These are phyloP conservation scores for Daldinia bambusicola DNA, from an alignment of 495 filamentous ascomycete species.

Conservation along the genomic window DNA sequence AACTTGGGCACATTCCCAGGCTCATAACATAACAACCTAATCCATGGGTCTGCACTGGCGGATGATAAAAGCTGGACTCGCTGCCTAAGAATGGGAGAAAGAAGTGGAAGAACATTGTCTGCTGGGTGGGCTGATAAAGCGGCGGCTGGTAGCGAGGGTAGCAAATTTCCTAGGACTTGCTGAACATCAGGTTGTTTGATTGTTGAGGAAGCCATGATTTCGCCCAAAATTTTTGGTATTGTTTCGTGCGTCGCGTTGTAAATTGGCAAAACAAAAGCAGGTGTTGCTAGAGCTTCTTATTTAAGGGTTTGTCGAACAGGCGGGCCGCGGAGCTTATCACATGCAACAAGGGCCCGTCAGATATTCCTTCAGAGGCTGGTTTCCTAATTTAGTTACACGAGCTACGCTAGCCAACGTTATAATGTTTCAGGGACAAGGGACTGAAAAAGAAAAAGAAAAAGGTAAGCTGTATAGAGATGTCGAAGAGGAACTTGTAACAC, in stretches of 20 bases:
- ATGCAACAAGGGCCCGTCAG: constrained; percentile 28
- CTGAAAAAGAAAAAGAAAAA: constrained; percentile 16
- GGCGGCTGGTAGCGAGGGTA: constrained; percentile 87
- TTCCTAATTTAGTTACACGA: constrained; percentile 26
- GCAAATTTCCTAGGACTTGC: constrained; percentile 75
- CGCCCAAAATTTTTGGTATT: constrained; percentile 2
- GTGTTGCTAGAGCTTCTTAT: constrained; percentile 26
- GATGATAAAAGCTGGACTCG: constrained; percentile 79
- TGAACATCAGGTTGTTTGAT: constrained; percentile 73
- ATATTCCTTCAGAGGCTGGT: constrained; percentile 26
- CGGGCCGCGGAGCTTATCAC: constrained; percentile 28
- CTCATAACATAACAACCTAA: constrained; percentile 90
- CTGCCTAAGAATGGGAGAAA: constrained; percentile 92
- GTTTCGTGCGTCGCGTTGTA: constrained; percentile 13
- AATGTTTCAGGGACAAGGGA: constrained; percentile 29
- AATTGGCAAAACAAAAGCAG: constrained; percentile 1
- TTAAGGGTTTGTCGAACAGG: constrained; percentile 19
- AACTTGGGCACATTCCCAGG: constrained; percentile 72
- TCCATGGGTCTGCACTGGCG: constrained; percentile 79
- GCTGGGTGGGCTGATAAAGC: constrained; percentile 81
- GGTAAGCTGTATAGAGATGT: neutral
- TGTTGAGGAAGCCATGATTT: constrained; percentile 47
- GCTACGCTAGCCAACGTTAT: constrained; percentile 33
- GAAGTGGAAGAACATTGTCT: constrained; percentile 78
- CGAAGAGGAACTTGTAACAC: neutral